A percentile compares a stretch with the other conserved stretches of the same genome.
phyloP scores from a whole-genome alignment of 805 yeast genomes.

The Saturnispora bothae region DNA sequence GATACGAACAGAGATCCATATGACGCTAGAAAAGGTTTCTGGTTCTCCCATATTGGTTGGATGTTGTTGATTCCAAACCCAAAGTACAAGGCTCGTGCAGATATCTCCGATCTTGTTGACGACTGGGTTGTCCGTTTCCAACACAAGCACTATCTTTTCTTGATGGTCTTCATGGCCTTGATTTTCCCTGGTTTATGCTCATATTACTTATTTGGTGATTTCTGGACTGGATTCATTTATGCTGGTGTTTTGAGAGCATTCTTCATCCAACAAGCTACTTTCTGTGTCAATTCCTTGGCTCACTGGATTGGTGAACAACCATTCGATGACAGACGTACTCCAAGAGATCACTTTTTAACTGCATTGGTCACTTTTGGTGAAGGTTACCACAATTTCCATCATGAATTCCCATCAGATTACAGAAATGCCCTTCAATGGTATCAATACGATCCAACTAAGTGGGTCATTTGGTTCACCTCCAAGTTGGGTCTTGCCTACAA shows the following conservation, averaged over 20 bases:
- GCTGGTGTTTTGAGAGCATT: constrained; percentile 65
- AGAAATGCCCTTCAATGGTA: constrained; percentile 82
- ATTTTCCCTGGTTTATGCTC: constrained; percentile 51
- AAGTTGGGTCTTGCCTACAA: constrained; percentile 62
- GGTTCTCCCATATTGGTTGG: constrained; percentile 84
- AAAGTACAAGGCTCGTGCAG: constrained; percentile 71
- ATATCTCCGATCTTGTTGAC: constrained; percentile 64
- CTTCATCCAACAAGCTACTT: constrained; percentile 73
- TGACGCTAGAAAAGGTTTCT: constrained; percentile 74
- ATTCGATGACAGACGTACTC: constrained; percentile 78
- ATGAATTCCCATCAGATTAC: constrained; percentile 83
- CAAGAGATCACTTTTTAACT: constrained; percentile 72
- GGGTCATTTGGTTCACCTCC: constrained; percentile 46
- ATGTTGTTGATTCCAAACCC: constrained; percentile 75
- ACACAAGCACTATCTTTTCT: constrained; percentile 61
- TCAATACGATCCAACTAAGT: constrained; percentile 78
- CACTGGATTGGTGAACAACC: constrained; percentile 85
- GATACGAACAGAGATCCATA: constrained; percentile 79
- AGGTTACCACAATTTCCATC: constrained; percentile 86
- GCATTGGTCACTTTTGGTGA: constrained; percentile 82
- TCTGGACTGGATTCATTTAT: constrained; percentile 63
- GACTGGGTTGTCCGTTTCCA: constrained; percentile 76
- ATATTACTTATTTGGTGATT: constrained; percentile 49
- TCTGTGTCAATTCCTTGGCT: constrained; percentile 78
- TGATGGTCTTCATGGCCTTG: constrained; percentile 54